These are phyloP conservation scores for Heritiera littoralis DNA, from an alignment of 345 rosid genomes.

Conservation along the genomic window DNA sequence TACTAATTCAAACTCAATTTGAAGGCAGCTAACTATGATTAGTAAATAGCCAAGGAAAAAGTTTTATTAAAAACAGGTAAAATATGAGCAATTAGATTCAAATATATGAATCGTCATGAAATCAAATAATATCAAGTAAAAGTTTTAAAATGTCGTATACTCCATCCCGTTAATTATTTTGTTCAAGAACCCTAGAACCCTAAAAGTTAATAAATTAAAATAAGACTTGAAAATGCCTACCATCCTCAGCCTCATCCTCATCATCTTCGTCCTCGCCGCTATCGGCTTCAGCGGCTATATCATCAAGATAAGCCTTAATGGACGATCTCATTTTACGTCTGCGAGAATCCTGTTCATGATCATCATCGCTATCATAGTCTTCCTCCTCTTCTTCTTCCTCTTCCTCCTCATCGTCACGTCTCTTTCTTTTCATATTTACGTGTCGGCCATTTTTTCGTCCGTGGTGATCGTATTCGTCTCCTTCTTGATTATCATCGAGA, in stretches of 20 bases:
- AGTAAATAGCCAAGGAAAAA: too few species aligned
- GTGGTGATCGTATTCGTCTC: not conserved
- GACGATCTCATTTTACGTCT: constrained; percentile 25
- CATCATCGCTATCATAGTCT: constrained; percentile 29
- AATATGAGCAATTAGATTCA: too few species aligned
- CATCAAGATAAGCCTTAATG: constrained; percentile 64
- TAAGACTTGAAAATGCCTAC: not conserved
- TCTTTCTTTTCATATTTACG: not conserved
- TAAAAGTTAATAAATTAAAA: not conserved
- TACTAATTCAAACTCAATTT: too few species aligned
- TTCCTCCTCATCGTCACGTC: constrained; percentile 36
- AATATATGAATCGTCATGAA: not conserved
- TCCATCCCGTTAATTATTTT: not conserved
- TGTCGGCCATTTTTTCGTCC: not conserved
- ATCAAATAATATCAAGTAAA: too few species aligned
- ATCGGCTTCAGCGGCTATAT: constrained; percentile 72
- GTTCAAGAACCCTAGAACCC: not conserved
- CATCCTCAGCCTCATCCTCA: constrained; percentile 62
- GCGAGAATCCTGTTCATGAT: constrained; percentile 19
- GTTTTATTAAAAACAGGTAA: too few species aligned
- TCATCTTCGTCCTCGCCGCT: constrained; percentile 62
- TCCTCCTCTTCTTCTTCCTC: constrained; percentile 37
- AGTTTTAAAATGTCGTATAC: too few species aligned
- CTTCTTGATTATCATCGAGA: not conserved
- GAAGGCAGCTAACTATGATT: too few species aligned